Evolutionary conservation across 1,139 yeast species (phyloP).

Genomic region (Lodderomyces pseudojiufengensis): DNA sequence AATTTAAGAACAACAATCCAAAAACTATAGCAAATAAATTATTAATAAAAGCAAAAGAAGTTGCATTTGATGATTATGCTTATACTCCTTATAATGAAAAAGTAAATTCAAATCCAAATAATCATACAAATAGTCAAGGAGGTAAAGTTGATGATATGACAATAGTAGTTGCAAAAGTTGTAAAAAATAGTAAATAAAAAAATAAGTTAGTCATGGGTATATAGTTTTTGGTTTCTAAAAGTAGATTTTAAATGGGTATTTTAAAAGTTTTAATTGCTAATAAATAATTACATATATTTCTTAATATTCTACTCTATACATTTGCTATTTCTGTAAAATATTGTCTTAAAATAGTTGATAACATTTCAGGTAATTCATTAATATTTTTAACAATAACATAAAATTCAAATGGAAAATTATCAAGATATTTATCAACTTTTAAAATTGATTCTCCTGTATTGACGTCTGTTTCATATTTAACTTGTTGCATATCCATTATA

Average conservation of each 20-base stretch:
- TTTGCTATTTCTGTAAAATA: constrained; percentile 67
- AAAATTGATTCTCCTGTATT: constrained; percentile 68
- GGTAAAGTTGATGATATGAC: constrained; percentile 59
- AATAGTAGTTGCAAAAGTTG: constrained; percentile 46
- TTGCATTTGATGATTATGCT: constrained; percentile 54
- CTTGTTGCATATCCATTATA: constrained; percentile 93
- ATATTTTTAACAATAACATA: constrained; percentile 92
- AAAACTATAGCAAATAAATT: constrained; percentile 40
- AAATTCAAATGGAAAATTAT: constrained; percentile 93
- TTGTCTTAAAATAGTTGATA: constrained; percentile 85
- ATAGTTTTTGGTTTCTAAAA: constrained; percentile 2
- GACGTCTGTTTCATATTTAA: constrained; percentile 64
- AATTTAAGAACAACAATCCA: constrained; percentile 28
- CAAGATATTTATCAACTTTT: constrained; percentile 81
- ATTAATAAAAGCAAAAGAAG: constrained; percentile 43
- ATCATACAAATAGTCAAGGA: constrained; percentile 38
- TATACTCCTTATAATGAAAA: constrained; percentile 54
- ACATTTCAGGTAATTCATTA: constrained; percentile 85
- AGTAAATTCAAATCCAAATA: constrained; percentile 29
- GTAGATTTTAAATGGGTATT: not conserved
- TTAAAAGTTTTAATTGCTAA: not conserved
- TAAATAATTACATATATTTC: not conserved
- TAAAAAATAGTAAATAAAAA: constrained; percentile 9
- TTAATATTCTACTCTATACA: constrained; percentile 6
- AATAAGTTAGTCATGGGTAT: not conserved